Conservation (phyloP, 2,329 filamentous ascomycete species). For the Colletotrichum sp. region DNA sequence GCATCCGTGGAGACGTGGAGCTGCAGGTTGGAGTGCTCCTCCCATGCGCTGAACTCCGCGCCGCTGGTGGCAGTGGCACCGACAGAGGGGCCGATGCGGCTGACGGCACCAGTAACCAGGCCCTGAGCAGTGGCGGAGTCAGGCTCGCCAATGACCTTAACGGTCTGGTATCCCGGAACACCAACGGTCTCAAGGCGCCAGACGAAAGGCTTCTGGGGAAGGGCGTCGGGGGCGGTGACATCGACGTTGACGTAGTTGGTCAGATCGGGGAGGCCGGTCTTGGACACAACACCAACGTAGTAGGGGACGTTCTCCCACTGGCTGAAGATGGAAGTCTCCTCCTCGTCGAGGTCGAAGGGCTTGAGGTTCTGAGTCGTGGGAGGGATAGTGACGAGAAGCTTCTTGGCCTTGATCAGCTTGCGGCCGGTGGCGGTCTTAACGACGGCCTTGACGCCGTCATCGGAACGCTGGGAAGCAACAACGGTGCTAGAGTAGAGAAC, state of each 20-base stretch:
- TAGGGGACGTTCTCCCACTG: slow-evolving; percentile 14
- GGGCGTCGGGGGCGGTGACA: background rate
- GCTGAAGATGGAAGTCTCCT: slow-evolving; percentile 27
- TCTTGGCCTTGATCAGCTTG: slow-evolving; percentile 35
- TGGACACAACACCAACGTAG: slow-evolving; percentile 11
- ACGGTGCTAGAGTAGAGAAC: slow-evolving; percentile 32
- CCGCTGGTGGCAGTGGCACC: background rate
- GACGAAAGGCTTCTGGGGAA: slow-evolving; percentile 21
- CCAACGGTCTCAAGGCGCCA: slow-evolving; percentile 22
- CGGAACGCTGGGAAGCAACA: slow-evolving; percentile 22
- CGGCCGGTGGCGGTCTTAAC: slow-evolving; percentile 29
- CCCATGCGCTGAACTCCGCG: background rate
- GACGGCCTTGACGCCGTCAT: slow-evolving; percentile 23
- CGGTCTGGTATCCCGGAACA: slow-evolving; percentile 23
- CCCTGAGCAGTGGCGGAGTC: slow-evolving; percentile 6
- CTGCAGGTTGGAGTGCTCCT: slow-evolving; percentile 13
- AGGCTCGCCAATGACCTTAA: slow-evolving; percentile 23
- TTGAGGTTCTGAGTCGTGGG: slow-evolving; percentile 28
- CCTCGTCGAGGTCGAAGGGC: slow-evolving; percentile 28
- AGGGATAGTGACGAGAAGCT: slow-evolving; percentile 31
- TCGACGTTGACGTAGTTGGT: slow-evolving; percentile 23
- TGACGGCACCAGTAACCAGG: background rate
- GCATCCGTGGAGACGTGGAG: slow-evolving; percentile 18
- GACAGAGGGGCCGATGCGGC: background rate
- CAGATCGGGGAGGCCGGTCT: slow-evolving; percentile 2